Conservation (phyloP, 345 rosid genomes). For the Garcia nutans region DNA sequence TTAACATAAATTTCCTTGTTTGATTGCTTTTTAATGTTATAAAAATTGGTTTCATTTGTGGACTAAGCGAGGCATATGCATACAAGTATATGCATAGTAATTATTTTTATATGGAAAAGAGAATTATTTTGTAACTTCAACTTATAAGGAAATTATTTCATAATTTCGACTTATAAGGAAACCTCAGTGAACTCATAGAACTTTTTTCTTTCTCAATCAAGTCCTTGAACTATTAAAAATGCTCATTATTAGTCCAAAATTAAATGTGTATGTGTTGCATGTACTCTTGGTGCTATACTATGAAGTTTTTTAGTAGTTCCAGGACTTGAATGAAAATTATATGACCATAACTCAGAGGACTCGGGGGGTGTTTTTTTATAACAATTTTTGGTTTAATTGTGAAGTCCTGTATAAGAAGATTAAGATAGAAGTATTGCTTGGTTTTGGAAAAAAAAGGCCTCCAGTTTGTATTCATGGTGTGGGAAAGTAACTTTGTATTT, state of each 20-base stretch:
- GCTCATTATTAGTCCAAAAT: background rate
- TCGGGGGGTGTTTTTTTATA: no score
- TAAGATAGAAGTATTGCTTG: background rate
- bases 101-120: background rate
- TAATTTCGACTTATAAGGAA: background rate
- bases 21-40: background rate
- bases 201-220: background rate
- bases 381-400: background rate
- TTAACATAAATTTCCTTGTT: background rate
- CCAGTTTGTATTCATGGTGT: no score
- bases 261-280: background rate
- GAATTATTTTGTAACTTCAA: background rate
- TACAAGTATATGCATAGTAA: background rate
- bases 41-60: background rate
- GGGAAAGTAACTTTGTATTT: background rate
- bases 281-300: background rate
- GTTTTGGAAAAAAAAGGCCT: background rate
- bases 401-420: background rate
- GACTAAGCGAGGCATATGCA: background rate
- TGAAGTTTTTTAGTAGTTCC: background rate
- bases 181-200: background rate
- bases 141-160: no score
- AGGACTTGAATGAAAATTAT: background rate
- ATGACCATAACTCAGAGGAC: background rate
- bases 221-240: background rate